phyloP scores from a whole-genome alignment of 2,329 filamentous ascomycete species.

The Fusarium pilosicola region DNA sequence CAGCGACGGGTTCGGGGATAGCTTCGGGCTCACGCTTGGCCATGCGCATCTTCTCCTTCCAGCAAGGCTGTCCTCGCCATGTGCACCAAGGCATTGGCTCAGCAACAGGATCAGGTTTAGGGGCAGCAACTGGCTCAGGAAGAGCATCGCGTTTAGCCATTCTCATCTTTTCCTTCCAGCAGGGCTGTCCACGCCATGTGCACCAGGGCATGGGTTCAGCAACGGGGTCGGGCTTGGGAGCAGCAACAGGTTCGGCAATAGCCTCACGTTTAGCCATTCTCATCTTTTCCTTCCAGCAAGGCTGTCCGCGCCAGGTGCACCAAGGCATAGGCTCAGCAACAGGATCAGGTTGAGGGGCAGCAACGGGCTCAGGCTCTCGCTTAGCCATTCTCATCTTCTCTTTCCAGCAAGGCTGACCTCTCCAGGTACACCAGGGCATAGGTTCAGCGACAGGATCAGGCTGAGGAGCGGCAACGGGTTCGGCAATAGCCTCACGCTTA shows the following conservation, averaged over 20 bases:
- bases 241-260: not conserved
- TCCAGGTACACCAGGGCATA: too few relatives aligned
- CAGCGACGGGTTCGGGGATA: not conserved
- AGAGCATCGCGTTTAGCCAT: too few relatives aligned
- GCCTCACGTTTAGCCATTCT: conserved; percentile 6
- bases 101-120: not conserved
- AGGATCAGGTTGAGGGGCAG: not conserved
- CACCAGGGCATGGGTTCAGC: conserved; percentile 9
- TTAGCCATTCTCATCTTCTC: too few relatives aligned
- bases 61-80: conserved; percentile 53
- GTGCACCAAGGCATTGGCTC: conserved; percentile 46
- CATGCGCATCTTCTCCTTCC: conserved; percentile 48
- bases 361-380: too few relatives aligned
- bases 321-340: not conserved
- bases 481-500: too few relatives aligned
- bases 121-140: not conserved
- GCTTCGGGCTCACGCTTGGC: conserved; percentile 4
- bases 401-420: too few relatives aligned
- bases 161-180: conserved; percentile 10
- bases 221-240: not conserved
- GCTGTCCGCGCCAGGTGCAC: conserved; percentile 10
- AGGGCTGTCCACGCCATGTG: not conserved
- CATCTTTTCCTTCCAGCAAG: conserved; percentile 13
- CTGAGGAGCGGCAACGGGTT: too few relatives aligned
- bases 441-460: too few relatives aligned